Conservation (phyloP, 331 rosid species). For the Phaseolus coccineus region DNA sequence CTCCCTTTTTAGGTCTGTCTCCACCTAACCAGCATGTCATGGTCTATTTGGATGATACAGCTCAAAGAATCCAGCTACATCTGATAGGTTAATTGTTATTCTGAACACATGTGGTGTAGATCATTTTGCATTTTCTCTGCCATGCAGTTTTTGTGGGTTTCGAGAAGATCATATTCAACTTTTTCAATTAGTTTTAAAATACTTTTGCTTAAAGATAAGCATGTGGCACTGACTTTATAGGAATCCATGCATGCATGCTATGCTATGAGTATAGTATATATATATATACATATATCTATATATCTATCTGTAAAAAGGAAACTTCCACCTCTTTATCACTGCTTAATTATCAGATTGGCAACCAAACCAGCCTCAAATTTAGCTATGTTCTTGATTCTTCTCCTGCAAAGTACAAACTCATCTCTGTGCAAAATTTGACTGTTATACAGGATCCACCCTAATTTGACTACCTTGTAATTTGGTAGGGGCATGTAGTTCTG, state of each 20-base stretch:
- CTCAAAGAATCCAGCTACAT: too few relatives aligned
- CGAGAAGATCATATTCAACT: neutral
- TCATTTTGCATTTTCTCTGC: neutral
- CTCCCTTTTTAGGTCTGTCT: neutral
- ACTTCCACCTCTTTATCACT: neutral
- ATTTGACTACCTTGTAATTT: neutral
- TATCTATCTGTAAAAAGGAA: neutral
- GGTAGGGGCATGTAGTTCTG: neutral
- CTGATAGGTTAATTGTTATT: too few relatives aligned
- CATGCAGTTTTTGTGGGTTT: neutral
- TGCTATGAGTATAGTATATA: neutral
- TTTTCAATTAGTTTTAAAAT: neutral
- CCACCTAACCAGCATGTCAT: neutral
- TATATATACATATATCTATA: neutral
- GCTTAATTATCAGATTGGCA: neutral
- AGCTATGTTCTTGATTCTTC: neutral
- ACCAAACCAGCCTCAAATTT: neutral
- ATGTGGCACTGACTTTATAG: neutral
- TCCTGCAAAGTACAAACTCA: neutral
- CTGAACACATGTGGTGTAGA: neutral
- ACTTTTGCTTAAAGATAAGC: neutral
- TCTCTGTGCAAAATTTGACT: neutral
- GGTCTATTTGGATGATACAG: too few relatives aligned
- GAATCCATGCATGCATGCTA: neutral
- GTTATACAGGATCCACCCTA: neutral